These are phyloP conservation scores for Picochlorum sp. DNA, from an alignment of 139 green algal genomes.

Conservation along the genomic window DNA sequence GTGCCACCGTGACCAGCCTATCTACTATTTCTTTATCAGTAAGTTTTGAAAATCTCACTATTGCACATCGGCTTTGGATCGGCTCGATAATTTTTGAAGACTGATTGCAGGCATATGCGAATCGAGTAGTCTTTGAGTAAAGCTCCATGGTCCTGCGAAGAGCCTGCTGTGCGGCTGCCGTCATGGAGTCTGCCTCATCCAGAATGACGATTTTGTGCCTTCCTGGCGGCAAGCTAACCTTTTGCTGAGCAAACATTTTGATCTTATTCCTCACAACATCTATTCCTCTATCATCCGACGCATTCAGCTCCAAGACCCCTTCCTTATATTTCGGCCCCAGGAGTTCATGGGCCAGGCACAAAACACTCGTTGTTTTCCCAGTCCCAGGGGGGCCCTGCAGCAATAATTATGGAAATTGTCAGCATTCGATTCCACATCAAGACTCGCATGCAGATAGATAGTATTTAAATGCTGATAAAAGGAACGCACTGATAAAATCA, in stretches of 20 bases:
- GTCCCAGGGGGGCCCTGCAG: slow-evolving; percentile 92
- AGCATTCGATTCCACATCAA: background rate
- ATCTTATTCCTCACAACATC: slow-evolving; percentile 99
- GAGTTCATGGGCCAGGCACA: slow-evolving; percentile 80
- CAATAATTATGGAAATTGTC: slow-evolving; percentile 14
- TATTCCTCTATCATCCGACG: slow-evolving; percentile 94
- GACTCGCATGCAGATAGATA: background rate
- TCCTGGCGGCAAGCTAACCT: slow-evolving; percentile 85
- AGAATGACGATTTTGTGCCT: slow-evolving; percentile 96
- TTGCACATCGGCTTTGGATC: slow-evolving; percentile 95
- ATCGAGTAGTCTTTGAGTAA: slow-evolving; percentile 87
- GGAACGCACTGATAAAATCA: slow-evolving; percentile 87
- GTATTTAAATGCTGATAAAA: background rate
- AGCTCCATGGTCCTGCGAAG: slow-evolving; percentile 98
- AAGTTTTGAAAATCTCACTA: slow-evolving; percentile 76
- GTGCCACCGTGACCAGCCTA: slow-evolving; percentile 63
- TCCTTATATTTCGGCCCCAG: slow-evolving; percentile 79
- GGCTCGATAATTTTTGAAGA: slow-evolving; percentile 96
- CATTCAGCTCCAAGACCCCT: slow-evolving; percentile 95
- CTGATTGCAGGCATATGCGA: slow-evolving; percentile 94
- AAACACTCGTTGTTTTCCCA: slow-evolving; percentile 94
- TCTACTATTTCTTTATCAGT: slow-evolving; percentile 76
- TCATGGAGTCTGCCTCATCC: slow-evolving; percentile 98
- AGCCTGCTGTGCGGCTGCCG: slow-evolving; percentile 87
- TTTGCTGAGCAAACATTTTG: slow-evolving; percentile 99